Conservation (phyloP, 1,139 yeast species). For the Candida sp. region DNA sequence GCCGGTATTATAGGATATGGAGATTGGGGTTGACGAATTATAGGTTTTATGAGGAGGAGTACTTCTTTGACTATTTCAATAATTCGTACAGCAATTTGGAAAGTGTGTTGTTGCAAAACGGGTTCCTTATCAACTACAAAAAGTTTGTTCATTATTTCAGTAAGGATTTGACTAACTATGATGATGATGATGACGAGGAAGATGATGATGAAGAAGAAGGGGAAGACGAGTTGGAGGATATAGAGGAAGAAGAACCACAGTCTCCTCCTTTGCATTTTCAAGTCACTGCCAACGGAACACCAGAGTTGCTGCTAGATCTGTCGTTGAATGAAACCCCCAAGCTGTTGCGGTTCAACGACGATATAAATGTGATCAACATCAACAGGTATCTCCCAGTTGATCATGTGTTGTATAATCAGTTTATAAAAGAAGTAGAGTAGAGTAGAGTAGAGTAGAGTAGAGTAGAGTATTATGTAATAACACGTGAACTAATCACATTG, state of each 20-base stretch:
- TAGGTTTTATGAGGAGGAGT: conserved; percentile 17
- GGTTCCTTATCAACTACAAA: conserved; percentile 14
- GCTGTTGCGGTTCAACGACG: conserved; percentile 15
- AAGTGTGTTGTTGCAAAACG: conserved; percentile 12
- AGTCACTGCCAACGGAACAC: not conserved
- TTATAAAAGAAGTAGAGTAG: conserved; percentile 8
- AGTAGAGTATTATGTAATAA: not conserved
- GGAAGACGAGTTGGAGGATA: not conserved
- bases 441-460: conserved; percentile 5
- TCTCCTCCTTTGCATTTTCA: not conserved
- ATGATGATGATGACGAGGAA: conserved; percentile 15
- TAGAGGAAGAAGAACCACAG: not conserved
- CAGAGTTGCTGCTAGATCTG: conserved; percentile 6
- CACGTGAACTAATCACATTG: not conserved
- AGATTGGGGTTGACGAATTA: conserved; percentile 14
- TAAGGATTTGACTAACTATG: conserved; percentile 10
- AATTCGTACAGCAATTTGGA: conserved; percentile 6
- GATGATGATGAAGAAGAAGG: conserved; percentile 7
- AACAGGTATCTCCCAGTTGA: conserved; percentile 16
- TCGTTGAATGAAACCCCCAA: conserved; percentile 9
- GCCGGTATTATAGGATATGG: conserved; percentile 18
- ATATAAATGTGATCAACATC: conserved; percentile 14
- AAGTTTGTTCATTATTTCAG: conserved; percentile 14
- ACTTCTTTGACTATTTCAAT: conserved; percentile 16
- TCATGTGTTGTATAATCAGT: conserved; percentile 14